Evolutionary conservation across 2,329 filamentous ascomycete species (phyloP), one percentile per base, ranked within the genome.

Genomic region (Zymoseptoria crescenta): DNA sequence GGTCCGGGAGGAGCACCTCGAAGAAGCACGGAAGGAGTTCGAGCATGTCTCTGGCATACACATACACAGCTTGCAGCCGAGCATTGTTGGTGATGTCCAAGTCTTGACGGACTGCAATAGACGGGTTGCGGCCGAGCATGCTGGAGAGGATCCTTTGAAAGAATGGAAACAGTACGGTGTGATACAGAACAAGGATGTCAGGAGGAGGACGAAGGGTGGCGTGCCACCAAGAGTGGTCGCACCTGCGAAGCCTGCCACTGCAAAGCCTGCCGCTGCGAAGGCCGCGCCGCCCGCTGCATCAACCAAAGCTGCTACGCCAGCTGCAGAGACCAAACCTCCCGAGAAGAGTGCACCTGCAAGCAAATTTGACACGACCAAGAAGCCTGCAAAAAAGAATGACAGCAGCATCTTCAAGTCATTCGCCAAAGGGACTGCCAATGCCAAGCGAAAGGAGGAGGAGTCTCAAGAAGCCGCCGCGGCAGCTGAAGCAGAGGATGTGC

Each of bases 61-160:
- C 67, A 77, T 97, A 50, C 97, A 97, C 76, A 96, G 91, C 68
- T 71, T 97, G 19, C 86, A 89, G 49, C 81, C 88, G 1, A 81
- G 84, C 45, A 81, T 85, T 0, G 77, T 91, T 16, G 87, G 86
- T 73, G 73, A 79, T 69, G 74, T 94, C 19, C 84, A 89, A 66
- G 73, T 87, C 0, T 77, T 96, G 48, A 84, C 86, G 3, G 87
- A 94, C 57, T 83, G 86, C 48, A 84, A 84, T 49, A 81, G 84
- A 27, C 83, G 89, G 61, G 77, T 89, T 8, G 75, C 81, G 19
- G 78, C 79, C 7, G 77, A 85, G 2, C 78, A 81, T 55, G 74
- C 75, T 8, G 74, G 79, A 10, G 83, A 87, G 55, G 86, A 89
- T 63, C 79, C 83, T 3, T 70, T 85, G 49, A 77, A 83, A 56